Base-by-base conservation (phyloP, 306 rosid genomes). In the Fragaria vesca region DNA sequence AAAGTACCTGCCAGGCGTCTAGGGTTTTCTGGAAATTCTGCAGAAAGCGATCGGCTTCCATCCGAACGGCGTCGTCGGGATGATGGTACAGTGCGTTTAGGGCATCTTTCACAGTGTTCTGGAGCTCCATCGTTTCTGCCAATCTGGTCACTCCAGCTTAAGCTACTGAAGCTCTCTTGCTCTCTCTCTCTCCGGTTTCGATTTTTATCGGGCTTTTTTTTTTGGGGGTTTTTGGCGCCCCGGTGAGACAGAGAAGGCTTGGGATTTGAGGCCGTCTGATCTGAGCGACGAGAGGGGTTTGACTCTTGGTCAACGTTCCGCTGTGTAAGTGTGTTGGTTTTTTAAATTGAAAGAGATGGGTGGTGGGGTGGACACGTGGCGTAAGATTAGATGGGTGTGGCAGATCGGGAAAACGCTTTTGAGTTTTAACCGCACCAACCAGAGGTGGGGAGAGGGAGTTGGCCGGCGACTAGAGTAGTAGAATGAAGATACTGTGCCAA, bases 11-110 rank as follows among this genome's bases (percentile, higher is more conserved):
- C 99, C 99, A 96, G 55, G 99, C 99, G 84, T 96, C 99, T 40
- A 96, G 80, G n/a, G 97, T 93, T 7, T 98, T 90, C 89, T 91
- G 98, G 74, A 96, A 96, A 45, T 91, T 90, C 77, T 96, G 99
- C 4, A 96, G 98, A 85, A 90, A 96, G 46, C 94, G 99, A 96
- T 96, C 99, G 91, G 99, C 99, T 76, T 90, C 94, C 87, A 86
- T 78, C 81, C 97, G 98, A 58, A 93, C 89, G 50, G 91, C 77
- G 75, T 91, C 98, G 79, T 90, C 97, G 1, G 99, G 99, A 81
- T 91, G 99, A 82, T 96, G 99, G 85, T 96, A 96, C 63, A 96
- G 99, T 79, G 97, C 99, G 79, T 85, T 91, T 89, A 96, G 97
- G 97, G 99, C 99, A 78, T 93, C 93, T 52, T 96, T 96, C 77